phyloP scores from a whole-genome alignment of 1,284 basidiomycete species.

The Malassezia psittaci region DNA sequence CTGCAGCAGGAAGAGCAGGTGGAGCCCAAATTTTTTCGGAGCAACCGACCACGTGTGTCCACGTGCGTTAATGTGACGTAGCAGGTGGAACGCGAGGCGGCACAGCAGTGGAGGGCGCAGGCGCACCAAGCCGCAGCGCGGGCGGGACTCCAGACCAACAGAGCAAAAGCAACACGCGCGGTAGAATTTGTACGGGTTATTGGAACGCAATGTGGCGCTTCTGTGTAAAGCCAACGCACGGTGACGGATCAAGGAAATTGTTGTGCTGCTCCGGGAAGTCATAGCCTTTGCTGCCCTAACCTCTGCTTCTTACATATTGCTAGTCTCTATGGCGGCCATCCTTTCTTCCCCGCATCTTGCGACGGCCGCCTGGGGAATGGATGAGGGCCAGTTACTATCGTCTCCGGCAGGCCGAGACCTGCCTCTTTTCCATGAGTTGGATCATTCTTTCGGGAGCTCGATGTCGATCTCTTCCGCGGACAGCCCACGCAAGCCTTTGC shows the following conservation, averaged over 20 bases:
- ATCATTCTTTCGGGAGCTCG: slow-evolving; percentile 44
- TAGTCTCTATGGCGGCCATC: slow-evolving; percentile 1
- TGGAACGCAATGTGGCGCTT: not conserved
- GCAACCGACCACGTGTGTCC: not conserved
- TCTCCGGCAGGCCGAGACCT: slow-evolving; percentile 2
- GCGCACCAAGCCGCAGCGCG: not conserved
- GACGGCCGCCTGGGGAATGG: slow-evolving; percentile 3
- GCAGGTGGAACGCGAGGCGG: not conserved
- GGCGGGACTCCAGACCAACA: not conserved
- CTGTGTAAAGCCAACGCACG: not conserved
- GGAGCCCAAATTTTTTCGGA: not conserved
- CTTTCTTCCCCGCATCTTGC: slow-evolving; percentile 3
- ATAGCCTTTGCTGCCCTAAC: not conserved
- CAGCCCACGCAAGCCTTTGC: slow-evolving; percentile 17
- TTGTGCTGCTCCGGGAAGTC: not conserved
- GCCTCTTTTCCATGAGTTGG: slow-evolving; percentile 21
- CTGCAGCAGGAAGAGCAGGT: slow-evolving; percentile 9
- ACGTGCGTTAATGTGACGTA: slow-evolving; percentile 1
- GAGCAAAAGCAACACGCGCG: not conserved
- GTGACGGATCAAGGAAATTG: not conserved
- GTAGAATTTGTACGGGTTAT: slow-evolving; percentile 1
- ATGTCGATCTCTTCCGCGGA: slow-evolving; percentile 45
- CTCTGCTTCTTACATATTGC: not conserved
- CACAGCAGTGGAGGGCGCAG: not conserved
- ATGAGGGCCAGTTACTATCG: not conserved